A percentile compares a stretch with the other conserved stretches of the same genome.
phyloP scores from a whole-genome alignment of 2,329 filamentous ascomycete species.

The Aureobasidium leucospermi region DNA sequence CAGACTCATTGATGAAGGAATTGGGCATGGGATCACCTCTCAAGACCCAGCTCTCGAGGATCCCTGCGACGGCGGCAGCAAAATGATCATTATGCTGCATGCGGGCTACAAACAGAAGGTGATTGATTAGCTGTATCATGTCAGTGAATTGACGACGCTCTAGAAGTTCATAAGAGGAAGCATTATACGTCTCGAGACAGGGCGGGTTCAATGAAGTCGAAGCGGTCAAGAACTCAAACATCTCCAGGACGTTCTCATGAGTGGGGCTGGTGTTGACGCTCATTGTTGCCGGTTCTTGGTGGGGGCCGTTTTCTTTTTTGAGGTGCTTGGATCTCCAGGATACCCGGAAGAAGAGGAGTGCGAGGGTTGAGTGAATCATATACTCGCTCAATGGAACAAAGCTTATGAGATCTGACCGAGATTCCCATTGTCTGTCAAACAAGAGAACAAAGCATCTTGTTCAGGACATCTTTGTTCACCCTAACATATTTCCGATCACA shows the following conservation, averaged over 20 bases:
- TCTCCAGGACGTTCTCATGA: conserved; percentile 1
- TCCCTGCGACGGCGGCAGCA: background rate
- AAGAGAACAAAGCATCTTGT: too few relatives aligned
- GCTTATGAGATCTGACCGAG: background rate
- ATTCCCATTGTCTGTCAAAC: background rate
- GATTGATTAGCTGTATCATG: background rate
- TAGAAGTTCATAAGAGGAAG: background rate
- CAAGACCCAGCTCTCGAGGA: background rate
- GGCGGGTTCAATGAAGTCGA: background rate
- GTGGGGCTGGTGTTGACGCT: background rate
- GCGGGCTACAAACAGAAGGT: background rate
- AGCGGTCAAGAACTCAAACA: background rate
- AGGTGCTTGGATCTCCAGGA: background rate
- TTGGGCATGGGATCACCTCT: background rate
- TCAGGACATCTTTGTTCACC: too few relatives aligned
- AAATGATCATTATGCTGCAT: background rate
- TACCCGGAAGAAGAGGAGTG: background rate
- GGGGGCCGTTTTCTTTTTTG: too few relatives aligned
- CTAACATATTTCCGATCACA: too few relatives aligned
- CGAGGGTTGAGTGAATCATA: background rate
- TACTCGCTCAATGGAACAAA: background rate
- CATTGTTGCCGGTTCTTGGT: background rate
- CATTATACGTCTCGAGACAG: background rate
- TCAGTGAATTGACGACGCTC: conserved; percentile 6
- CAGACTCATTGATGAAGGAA: background rate